phyloP scores from a whole-genome alignment of 441 rosid species.

The Cnidoscolus chayamansa region DNA sequence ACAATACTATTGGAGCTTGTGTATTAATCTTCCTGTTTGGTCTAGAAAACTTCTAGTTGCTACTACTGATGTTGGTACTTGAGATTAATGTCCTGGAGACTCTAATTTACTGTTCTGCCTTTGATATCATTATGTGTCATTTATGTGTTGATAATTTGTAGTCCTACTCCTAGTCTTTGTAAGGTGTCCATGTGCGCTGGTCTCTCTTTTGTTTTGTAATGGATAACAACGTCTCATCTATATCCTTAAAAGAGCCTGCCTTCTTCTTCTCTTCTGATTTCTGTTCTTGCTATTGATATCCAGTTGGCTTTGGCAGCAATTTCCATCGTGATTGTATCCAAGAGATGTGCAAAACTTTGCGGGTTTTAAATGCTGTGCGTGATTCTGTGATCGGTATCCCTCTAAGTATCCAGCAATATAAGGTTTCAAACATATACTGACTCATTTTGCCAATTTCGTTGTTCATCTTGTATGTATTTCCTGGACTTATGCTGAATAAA shows the following conservation, averaged over 20 bases:
- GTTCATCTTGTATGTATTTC: slow-evolving; percentile 16
- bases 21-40: background rate
- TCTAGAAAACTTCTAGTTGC: background rate
- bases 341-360: slow-evolving; percentile 86
- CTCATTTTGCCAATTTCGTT: slow-evolving; percentile 19
- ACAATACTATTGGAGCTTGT: background rate
- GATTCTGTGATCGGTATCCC: slow-evolving; percentile 82
- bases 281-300: slow-evolving; percentile 50
- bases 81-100: background rate
- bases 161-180: background rate
- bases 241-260: background rate
- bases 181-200: background rate
- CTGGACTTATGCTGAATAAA: slow-evolving; percentile 25
- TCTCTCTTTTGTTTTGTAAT: slow-evolving; percentile 12
- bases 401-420: slow-evolving; percentile 87
- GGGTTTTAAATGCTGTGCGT: slow-evolving; percentile 86
- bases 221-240: background rate
- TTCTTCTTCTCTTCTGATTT: slow-evolving; percentile 33
- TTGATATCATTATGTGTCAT: background rate
- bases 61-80: background rate
- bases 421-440: slow-evolving; percentile 47
- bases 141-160: background rate
- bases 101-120: background rate
- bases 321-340: slow-evolving; percentile 90
- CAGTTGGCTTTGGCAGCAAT: slow-evolving; percentile 79